Evolutionary conservation across 768 basidiomycete species (phyloP), one percentile per base, ranked within the genome.

Genomic region (Clitopilus hobsonii): DNA sequence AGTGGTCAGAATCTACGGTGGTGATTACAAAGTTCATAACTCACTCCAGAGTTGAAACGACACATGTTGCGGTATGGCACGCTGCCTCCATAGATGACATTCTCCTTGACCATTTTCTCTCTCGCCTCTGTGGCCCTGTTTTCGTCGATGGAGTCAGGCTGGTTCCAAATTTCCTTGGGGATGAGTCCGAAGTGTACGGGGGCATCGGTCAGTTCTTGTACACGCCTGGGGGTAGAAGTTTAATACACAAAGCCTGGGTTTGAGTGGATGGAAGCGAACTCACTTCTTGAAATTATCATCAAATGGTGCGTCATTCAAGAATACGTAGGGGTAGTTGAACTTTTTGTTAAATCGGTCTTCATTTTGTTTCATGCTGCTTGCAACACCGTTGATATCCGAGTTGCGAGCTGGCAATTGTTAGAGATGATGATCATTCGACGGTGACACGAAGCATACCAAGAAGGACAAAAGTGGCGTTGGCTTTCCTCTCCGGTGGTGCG

Each of bases 301-400:
- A 65, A 94, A 94, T 0, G 77, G 74, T 58, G 85, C 77, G 28
- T 97, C 93, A 65, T 95, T 95, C 54, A 97, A 75, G 69, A 95
- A 91, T 36, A 89, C 85, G 64, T 90, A 95, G 14, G 90, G 89
- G 67, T 95, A 95, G 22, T 71, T 74, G 63, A 86, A 94, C 66
- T 88, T 86, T 57, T 84, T 82, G 77, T 99, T 99, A 75, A 97
- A 97, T 36, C 88, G 75, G 65, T 91, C 88, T 71, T 98, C 96
- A 71, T 90, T 79, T 66, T 87, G 84, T 63, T 86, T 83, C 69
- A 90, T 77, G 59, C 84, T 86, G 59, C 74, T 79, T 36, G 85
- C 62, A 52, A 89, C 79, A 5, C 83, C 82, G 51, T 76, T 73
- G 54, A 86, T 65, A 65, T 86, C 85, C 41, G 75, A 67, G 64